Base-by-base conservation (phyloP, 2,329 filamentous ascomycete species). In the Aspergillus cejpii region DNA sequence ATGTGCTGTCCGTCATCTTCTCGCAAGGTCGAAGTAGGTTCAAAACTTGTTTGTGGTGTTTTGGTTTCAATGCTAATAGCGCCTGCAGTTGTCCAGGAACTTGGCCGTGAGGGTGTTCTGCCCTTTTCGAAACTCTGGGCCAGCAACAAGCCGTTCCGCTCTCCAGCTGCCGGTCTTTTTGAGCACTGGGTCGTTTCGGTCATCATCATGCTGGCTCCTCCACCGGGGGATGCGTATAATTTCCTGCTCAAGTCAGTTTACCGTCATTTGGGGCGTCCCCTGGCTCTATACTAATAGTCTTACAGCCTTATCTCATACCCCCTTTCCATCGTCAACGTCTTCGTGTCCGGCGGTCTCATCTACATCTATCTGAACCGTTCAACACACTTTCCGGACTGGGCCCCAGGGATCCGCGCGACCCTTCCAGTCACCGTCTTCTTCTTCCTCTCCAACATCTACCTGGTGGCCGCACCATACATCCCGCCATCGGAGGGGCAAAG, bases 81-180 rank as follows among this genome's bases (percentile, higher is more conserved):
- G 12, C 24, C 14, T 37, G 34, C 21, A 67, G 63, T 69, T 45
- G 61, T 68, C 36, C 68, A 71, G 49, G 83, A 86, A 60, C 69
- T 87, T 36, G 84, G 79, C 1, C 84, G 84, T 56, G 83, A 87
- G 56, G 82, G 82, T 0, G 68, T 87, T 4, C 57, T 87, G 11
- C 84, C 84, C 0, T 83, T 75, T 43, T 80, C 78, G 48, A 72
- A 73, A 2, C 77, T 87, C 59, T 86, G 80, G 79, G 83, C 83
- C 0, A 84, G 80, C 3, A 83, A 81, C 56, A 78, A 76, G 63
- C 84, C 83, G 0, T 83, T 81, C 49, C 79, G 81, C 44, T 75
- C 83, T 0, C 83, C 83, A 0, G 74, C 78, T n/a, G 69, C 79
- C 5, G 66, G 66, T 8, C 55, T 71, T 7, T 78, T 85, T 53